phyloP scores from a whole-genome alignment of 2,329 filamentous ascomycete genomes.

The Zymoseptoria tritici region DNA sequence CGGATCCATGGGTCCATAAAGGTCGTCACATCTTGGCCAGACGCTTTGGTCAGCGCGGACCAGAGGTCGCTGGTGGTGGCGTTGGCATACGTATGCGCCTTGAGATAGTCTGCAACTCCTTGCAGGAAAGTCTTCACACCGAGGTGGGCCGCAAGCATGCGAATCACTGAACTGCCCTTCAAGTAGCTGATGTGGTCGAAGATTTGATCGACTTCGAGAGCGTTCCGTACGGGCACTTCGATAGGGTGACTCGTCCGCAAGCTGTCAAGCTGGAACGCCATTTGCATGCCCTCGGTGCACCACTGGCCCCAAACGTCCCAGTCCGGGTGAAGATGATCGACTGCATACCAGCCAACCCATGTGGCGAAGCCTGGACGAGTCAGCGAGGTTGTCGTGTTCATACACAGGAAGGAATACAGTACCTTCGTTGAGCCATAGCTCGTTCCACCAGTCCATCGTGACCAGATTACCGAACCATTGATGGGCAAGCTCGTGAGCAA shows the following conservation, averaged over 20 bases:
- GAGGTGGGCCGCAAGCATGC: constrained; percentile 89
- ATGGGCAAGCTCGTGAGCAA: constrained; percentile 94
- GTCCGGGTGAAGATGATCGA: constrained; percentile 86
- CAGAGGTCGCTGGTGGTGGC: constrained; percentile 89
- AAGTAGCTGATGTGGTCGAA: constrained; percentile 96
- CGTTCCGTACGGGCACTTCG: constrained; percentile 88
- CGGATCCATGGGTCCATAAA: constrained; percentile 95
- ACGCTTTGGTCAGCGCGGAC: constrained; percentile 79
- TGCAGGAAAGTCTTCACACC: constrained; percentile 82
- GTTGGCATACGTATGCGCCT: constrained; percentile 78
- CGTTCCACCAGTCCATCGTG: constrained; percentile 81
- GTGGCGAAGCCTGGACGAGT: constrained; percentile 64
- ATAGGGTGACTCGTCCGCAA: constrained; percentile 91
- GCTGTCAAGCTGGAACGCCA: constrained; percentile 81
- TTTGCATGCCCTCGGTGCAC: constrained; percentile 88
- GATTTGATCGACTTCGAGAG: constrained; percentile 93
- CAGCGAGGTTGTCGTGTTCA: background rate
- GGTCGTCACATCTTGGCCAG: constrained; percentile 72
- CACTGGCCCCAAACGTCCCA: constrained; percentile 97
- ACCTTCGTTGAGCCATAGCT: constrained; percentile 81
- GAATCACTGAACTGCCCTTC: constrained; percentile 92
- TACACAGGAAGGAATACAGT: background rate
- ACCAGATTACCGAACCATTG: constrained; percentile 96
- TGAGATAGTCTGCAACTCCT: constrained; percentile 84
- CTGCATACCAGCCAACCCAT: constrained; percentile 93